phyloP scores from a whole-genome alignment of 768 basidiomycete genomes.

The Hypholoma fasciculare region DNA sequence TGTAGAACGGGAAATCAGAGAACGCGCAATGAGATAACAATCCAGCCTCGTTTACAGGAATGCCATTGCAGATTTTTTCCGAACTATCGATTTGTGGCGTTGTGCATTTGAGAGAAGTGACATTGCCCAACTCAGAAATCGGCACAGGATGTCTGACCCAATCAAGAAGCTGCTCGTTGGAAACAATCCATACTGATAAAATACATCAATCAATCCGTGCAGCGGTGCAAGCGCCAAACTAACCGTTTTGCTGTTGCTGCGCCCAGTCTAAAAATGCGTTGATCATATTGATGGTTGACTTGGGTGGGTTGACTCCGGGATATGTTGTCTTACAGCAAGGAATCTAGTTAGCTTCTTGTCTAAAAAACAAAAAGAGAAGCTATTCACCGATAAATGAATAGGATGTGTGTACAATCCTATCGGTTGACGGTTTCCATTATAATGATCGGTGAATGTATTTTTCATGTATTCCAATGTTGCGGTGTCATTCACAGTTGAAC shows the following conservation, averaged over 20 bases:
- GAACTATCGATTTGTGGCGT: constrained; percentile 56
- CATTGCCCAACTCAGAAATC: constrained; percentile 51
- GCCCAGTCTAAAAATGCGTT: constrained; percentile 84
- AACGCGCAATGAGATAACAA: constrained; percentile 63
- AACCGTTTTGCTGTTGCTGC: constrained; percentile 65
- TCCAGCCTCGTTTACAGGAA: constrained; percentile 66
- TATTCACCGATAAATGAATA: constrained; percentile 64
- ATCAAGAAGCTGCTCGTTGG: constrained; percentile 66
- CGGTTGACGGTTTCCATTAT: constrained; percentile 73
- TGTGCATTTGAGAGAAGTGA: constrained; percentile 61
- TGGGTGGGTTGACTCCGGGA: constrained; percentile 53
- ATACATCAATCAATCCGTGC: not conserved
- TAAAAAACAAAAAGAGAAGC: not conserved
- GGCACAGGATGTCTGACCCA: constrained; percentile 76
- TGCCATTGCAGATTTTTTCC: constrained; percentile 73
- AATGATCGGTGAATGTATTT: constrained; percentile 72
- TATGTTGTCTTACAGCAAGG: constrained; percentile 42
- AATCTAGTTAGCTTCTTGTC: not conserved
- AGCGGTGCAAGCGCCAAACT: constrained; percentile 10
- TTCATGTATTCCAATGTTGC: constrained; percentile 75
- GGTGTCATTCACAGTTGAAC: constrained; percentile 47
- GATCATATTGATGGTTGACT: constrained; percentile 70
- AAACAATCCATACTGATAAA: constrained; percentile 68
- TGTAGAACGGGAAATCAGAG: constrained; percentile 76
- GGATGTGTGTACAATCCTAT: constrained; percentile 84